These are phyloP conservation scores for Apiospora aurea DNA, from an alignment of 2,329 filamentous ascomycete genomes.

Conservation along the genomic window DNA sequence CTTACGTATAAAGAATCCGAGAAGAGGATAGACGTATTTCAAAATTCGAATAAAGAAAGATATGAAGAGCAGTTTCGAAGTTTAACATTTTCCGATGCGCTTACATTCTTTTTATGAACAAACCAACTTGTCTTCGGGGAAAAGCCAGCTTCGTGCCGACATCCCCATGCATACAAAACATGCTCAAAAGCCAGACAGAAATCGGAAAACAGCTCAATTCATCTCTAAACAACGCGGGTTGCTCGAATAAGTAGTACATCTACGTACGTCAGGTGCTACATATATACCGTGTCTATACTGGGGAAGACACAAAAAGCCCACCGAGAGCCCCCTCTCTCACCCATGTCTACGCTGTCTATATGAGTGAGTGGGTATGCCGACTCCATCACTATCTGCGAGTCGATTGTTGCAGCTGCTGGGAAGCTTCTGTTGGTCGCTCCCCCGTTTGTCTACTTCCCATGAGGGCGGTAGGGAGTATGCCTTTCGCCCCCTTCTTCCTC, in stretches of 20 bases:
- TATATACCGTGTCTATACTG: neutral
- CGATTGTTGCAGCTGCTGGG: neutral
- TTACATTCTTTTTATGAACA: too few relatives aligned
- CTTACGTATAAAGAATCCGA: neutral
- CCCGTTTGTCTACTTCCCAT: neutral
- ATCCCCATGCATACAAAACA: neutral
- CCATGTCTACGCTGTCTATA: slow-evolving; percentile 14
- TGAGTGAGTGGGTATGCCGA: neutral
- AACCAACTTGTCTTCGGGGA: too few relatives aligned
- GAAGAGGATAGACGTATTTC: neutral
- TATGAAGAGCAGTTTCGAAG: too few relatives aligned
- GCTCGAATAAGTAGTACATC: neutral
- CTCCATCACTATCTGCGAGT: neutral
- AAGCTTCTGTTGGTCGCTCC: slow-evolving; percentile 1
- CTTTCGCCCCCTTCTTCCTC: neutral
- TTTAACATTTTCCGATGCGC: too few relatives aligned
- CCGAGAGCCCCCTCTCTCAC: too few relatives aligned
- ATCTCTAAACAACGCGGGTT: neutral
- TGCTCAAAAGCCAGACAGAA: neutral
- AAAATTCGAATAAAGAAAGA: neutral
- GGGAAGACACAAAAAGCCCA: neutral
- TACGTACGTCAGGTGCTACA: neutral
- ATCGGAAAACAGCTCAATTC: neutral
- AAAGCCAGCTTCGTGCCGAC: neutral
- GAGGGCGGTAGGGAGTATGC: neutral